Evolutionary conservation across 2,329 filamentous ascomycete genomes (phyloP).

Genomic region (Trichophaea hybrida): DNA sequence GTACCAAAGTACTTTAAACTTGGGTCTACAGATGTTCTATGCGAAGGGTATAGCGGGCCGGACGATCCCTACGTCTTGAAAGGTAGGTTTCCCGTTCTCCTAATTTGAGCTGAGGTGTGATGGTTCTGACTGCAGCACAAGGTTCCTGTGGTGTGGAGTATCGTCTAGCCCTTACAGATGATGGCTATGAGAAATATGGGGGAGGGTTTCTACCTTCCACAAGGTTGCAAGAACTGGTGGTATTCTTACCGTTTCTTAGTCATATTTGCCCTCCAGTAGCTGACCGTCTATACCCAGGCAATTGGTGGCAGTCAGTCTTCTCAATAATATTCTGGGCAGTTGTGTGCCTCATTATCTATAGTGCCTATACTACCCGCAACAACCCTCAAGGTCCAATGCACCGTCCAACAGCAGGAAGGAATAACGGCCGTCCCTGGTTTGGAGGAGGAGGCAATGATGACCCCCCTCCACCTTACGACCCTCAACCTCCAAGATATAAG

Average conservation of each 20-base stretch:
- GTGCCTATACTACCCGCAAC: conserved; percentile 33
- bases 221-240: not conserved
- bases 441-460: conserved; percentile 34
- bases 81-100: conserved; percentile 34
- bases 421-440: conserved; percentile 18
- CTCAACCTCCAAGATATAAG: conserved; percentile 34
- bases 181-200: conserved; percentile 59
- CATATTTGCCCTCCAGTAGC: too few species aligned
- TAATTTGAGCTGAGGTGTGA: not conserved
- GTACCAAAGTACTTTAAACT: conserved; percentile 52
- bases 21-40: conserved; percentile 76
- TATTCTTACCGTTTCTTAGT: not conserved
- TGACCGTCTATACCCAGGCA: not conserved
- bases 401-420: not conserved
- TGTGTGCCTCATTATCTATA: conserved; percentile 47
- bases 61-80: conserved; percentile 79
- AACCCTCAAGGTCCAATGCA: not conserved
- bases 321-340: conserved; percentile 47
- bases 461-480: conserved; percentile 43
- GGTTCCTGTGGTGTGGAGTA: conserved; percentile 82
- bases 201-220: conserved; percentile 24
- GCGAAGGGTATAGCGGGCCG: conserved; percentile 55
- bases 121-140: not conserved
- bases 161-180: conserved; percentile 57
- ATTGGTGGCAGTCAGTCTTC: conserved; percentile 37